Evolutionary conservation across 768 basidiomycete genomes (phyloP).

Genomic region (Suillus tomentosus): DNA sequence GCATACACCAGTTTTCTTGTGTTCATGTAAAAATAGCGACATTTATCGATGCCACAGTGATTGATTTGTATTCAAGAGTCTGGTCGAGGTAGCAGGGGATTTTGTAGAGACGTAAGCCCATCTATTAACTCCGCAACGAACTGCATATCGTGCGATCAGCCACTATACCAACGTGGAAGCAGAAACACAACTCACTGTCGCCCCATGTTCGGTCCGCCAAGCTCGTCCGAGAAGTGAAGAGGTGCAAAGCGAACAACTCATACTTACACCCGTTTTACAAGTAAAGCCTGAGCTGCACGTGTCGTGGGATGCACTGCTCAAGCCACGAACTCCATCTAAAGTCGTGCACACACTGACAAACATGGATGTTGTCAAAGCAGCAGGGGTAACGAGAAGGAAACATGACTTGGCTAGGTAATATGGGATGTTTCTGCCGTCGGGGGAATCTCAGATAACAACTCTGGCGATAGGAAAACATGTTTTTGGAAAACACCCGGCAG

Average conservation of each 20-base stretch:
- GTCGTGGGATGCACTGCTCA: neutral
- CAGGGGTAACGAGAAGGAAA: neutral
- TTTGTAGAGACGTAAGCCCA: neutral
- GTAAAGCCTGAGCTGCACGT: neutral
- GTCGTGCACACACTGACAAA: neutral
- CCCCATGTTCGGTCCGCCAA: neutral
- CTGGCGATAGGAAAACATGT: neutral
- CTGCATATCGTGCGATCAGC: neutral
- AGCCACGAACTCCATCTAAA: neutral
- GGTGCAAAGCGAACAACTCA: neutral
- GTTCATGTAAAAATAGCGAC: neutral
- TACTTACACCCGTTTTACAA: neutral
- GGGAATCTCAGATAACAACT: neutral
- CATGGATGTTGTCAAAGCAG: neutral
- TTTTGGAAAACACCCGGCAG: neutral
- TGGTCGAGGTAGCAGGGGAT: neutral
- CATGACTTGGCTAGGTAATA: neutral
- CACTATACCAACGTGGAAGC: neutral
- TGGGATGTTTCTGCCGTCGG: neutral
- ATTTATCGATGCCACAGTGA: no score
- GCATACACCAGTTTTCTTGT: neutral
- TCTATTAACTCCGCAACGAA: neutral
- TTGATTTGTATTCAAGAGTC: neutral
- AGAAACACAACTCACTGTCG: neutral
- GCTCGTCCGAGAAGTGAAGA: neutral